Base-by-base conservation (phyloP, 2,329 filamentous ascomycete species). In the Pseudogymnoascus pannorum region DNA sequence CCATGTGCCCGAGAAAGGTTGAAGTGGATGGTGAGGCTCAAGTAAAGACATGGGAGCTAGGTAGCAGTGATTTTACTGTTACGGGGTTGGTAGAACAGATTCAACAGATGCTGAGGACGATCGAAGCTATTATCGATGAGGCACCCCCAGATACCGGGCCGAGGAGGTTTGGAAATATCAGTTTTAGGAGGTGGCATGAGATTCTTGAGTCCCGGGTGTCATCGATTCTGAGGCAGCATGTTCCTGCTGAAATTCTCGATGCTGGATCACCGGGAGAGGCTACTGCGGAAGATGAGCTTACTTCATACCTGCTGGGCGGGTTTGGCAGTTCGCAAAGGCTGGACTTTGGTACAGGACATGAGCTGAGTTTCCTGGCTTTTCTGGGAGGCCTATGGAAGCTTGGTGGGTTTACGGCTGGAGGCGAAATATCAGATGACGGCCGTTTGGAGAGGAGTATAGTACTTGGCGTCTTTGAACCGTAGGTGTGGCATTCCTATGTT, bases 291-390 rank as follows among this genome's bases (percentile, higher is more conserved):
- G 81, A 82, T 57, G 93, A 97, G 74, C 76, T 97, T 7, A 81
- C 79, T 62, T 81, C 84, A 42, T 99, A 99, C 72, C 81, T 99
- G 1, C 74, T 96, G 3, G 92, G 92, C 12, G 84, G 84, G 4
- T 97, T 96, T 75, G 94, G 94, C 3, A 97, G 92, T 71, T 75
- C 90, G 0, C 91, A 97, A 69, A 80, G 94, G 60, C 79, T 99
- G 24, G 94, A 99, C 75, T 99, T 97, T 71, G 94, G 94, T 1
- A 97, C 94, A 0, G 94, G 94, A 0, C 94, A 99, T 73, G 94
- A 99, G 72, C 78, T 99, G 59, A 96, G 90, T 75, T 99, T 99
- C 69, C 74, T 97, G 6, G 93, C 94, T 1, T 99, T 99, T 65
- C 73, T 99, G 5, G 92, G 86, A 4, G 87, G 89, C 63, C 78